Evolutionary conservation across 2,329 filamentous ascomycete species (phyloP), one percentile per base, ranked within the genome.

Genomic region (Calonectria hawksworthii): DNA sequence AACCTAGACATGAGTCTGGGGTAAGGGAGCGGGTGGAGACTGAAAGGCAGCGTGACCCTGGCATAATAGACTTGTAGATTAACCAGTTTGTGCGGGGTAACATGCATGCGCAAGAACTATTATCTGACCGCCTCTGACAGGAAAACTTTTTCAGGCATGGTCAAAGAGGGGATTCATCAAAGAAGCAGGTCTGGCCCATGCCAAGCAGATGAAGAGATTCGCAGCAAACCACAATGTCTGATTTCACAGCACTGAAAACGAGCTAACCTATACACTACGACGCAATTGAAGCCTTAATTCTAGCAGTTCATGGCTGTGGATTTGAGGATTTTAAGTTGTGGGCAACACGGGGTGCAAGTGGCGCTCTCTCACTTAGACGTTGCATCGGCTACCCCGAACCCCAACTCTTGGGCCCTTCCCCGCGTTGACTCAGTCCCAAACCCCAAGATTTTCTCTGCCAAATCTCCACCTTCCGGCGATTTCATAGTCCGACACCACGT

Each of bases 11-110:
- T 68, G 79, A 32, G 9, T 50, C 71, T 0, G 72, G 81, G 16
- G 80, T 82, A 1, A 80, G 80, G 23, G 75, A 80, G 10, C 81
- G 80, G 80, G 10, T 82, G 80, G 80, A 66, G 80, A 7, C 1
- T 80, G 0, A 76, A 18, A 50, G 71, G 36, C 72, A 75, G 41
- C n/a, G 9, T 9, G 77, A 78, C 47, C 74, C 79, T 0, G 78
- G 78, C 6, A 81, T 82, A 79, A 73, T 76, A 8, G 79, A 82
- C n/a, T 73, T 80, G 32, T 75, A 78, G 11, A 78, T 80, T 1
- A 56, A 79, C 2, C 66, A 59, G 26, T 80, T 80, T 36, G 80
- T 82, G 10, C 74, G 76, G 64, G 80, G 80, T 2, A 82, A 81
- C 23, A 80, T 82, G 79, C 77, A 78, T 18, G 77, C 76, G 2